Evolutionary conservation across 1,139 yeast genomes (phyloP).

Genomic region (Yamadazyma kanchanaburiensis): DNA sequence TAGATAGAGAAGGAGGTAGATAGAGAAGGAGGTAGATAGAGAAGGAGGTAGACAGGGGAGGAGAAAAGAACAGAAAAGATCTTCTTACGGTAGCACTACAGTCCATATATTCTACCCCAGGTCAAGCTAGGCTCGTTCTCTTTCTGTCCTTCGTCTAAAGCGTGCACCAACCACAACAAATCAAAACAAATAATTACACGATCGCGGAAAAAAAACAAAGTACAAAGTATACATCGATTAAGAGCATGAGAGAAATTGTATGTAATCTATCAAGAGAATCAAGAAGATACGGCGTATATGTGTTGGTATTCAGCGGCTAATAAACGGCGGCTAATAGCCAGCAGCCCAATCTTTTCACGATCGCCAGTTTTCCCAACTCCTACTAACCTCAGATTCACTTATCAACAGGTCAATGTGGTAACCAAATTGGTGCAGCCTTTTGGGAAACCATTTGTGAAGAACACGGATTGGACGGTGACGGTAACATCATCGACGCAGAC

Average conservation of each 20-base stretch:
- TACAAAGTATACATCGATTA: slow-evolving; percentile 5
- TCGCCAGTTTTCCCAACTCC: slow-evolving; percentile 13
- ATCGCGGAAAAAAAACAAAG: slow-evolving; percentile 7
- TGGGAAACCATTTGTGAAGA: slow-evolving; percentile 98
- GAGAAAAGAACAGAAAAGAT: no score
- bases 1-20: no score
- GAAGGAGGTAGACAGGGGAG: no score
- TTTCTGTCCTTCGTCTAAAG: no score
- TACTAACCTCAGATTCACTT: slow-evolving; percentile 93
- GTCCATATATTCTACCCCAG: no score
- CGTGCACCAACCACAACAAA: slow-evolving; percentile 11
- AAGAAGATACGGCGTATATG: no score
- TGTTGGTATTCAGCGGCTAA: background rate
- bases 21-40: no score
- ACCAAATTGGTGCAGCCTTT: slow-evolving; percentile 97
- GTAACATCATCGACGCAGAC: slow-evolving; percentile 67
- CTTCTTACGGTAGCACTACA: no score
- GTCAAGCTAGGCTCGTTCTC: no score
- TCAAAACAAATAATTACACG: slow-evolving; percentile 18
- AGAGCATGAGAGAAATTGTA: slow-evolving; percentile 56
- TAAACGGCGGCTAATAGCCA: background rate
- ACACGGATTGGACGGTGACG: slow-evolving; percentile 87
- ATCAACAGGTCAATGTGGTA: slow-evolving; percentile 99
- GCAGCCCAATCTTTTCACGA: background rate
- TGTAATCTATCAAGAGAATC: no score